Evolutionary conservation across 2,329 filamentous ascomycete genomes (phyloP), one percentile per base, ranked within the genome.

Genomic region (Pseudogymnoascus sp.): DNA sequence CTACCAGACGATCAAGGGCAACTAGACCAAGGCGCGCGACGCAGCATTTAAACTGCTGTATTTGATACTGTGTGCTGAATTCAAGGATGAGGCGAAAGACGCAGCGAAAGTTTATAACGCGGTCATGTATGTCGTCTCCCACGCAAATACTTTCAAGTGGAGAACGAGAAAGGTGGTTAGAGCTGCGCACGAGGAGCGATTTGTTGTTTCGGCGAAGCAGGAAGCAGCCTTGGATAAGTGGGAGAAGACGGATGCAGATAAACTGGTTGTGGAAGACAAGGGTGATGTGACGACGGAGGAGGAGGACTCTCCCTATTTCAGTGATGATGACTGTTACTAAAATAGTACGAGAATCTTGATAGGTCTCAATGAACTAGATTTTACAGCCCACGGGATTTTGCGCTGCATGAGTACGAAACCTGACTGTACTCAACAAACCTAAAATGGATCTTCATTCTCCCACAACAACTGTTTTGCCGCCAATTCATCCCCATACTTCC

Each of bases 91-190:
- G 59, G 37, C 21, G 21, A 68, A 65, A 52, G 68, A 70, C 55
- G 64, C 60, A 10, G 29, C 12, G n/a, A 67, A 67, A 15, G 33
- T 69, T 42, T 69, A 63, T 60, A 68, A 69, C 58, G 66, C 68
- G 5, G 67, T 72, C 18, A 12, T 67, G 48, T 71, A 64, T 52
- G 36, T 71, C 9, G 66, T 70, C 31, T 70, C 69, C 37, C 64
- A 70, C 62, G 25, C 65, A 36, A 62, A 48, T 29, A 70, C 69
- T 59, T 70, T 70, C 60, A 69, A 66, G 60, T 69, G 59, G 61
- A 65, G 63, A 12, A 68, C 67, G 59, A 70, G 64, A 64, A 63
- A 45, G 35, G 61, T 66, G 33, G 60, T 71, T 55, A 64, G 68
- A 7, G 63, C 63, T 61, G 67, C 65, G 33, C 70, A 68, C 60